These are phyloP conservation scores for Gentiana macrophylla DNA, from an alignment of 257 asterid genomes.

Conservation along the genomic window DNA sequence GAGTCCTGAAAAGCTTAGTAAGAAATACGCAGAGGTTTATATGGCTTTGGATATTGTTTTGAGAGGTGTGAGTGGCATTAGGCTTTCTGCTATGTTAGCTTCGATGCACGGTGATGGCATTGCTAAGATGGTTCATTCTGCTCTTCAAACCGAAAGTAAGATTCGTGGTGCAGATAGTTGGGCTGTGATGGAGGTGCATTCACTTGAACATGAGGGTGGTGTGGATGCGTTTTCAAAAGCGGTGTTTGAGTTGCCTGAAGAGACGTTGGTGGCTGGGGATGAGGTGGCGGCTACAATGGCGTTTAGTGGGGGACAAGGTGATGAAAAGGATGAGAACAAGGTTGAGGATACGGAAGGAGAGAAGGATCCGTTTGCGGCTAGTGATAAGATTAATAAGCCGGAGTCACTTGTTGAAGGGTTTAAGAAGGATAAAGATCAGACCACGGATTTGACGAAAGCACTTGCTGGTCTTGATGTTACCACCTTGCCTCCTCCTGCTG, in stretches of 20 bases:
- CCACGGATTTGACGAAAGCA: conserved; percentile 64
- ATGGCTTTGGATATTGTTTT: conserved; percentile 96
- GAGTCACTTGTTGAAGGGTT: conserved; percentile 84
- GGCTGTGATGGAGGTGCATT: conserved; percentile 51
- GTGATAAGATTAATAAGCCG: conserved; percentile 80
- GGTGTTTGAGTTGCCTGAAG: conserved; percentile 72
- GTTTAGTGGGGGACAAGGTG: conserved; percentile 34
- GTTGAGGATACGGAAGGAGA: conserved; percentile 63
- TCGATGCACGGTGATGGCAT: conserved; percentile 97
- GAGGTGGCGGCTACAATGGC: conserved; percentile 73
- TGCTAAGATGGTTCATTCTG: conserved; percentile 95
- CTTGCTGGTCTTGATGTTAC: conserved; percentile 88
- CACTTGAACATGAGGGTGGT: conserved; percentile 56
- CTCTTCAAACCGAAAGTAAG: conserved; percentile 76
- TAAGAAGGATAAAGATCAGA: conserved; percentile 76
- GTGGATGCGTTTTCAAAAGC: conserved; percentile 45
- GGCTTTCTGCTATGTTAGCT: conserved; percentile 88
- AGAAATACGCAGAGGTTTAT: conserved; percentile 84
- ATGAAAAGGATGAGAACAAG: conserved; percentile 56
- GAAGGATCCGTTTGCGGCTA: conserved; percentile 94
- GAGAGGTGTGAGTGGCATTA: conserved; percentile 82
- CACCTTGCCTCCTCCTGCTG: conserved; percentile 84
- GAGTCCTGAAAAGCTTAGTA: conserved; percentile 81
- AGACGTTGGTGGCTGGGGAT: conserved; percentile 81
- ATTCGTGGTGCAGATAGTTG: conserved; percentile 90